Conservation (phyloP, 2,329 filamentous ascomycete genomes). For the Juglanconis juglandina region DNA sequence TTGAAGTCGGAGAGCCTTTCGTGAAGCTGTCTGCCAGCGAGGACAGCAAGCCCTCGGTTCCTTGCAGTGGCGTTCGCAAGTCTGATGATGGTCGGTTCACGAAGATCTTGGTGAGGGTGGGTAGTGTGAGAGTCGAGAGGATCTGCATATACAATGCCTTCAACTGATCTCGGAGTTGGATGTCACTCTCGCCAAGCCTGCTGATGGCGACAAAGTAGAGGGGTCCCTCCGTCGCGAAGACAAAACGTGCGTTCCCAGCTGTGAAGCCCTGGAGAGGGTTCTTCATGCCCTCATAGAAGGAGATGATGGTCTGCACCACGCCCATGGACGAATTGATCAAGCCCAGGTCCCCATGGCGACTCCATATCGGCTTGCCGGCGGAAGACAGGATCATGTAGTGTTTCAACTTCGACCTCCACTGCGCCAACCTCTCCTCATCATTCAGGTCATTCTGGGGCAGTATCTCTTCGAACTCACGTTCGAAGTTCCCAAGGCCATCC, state of each 20-base stretch:
- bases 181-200: constrained; percentile 85
- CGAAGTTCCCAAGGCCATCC: constrained; percentile 62
- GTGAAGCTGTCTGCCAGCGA: constrained; percentile 94
- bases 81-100: constrained; percentile 90
- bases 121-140: constrained; percentile 87
- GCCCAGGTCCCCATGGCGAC: constrained; percentile 84
- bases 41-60: constrained; percentile 85
- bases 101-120: constrained; percentile 82
- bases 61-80: constrained; percentile 81
- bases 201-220: constrained; percentile 94
- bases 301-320: constrained; percentile 94
- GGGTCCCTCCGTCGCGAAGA: constrained; percentile 78
- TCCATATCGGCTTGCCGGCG: constrained; percentile 96
- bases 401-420: constrained; percentile 91
- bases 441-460: constrained; percentile 48
- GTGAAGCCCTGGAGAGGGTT: constrained; percentile 80
- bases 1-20: constrained; percentile 79
- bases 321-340: constrained; percentile 93
- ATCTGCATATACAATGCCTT: constrained; percentile 98
- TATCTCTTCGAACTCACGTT: constrained; percentile 73
- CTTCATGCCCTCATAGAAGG: constrained; percentile 81
- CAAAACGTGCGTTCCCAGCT: constrained; percentile 81
- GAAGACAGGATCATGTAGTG: constrained; percentile 96
- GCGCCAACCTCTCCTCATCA: constrained; percentile 59
- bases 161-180: constrained; percentile 80